A percentile compares a stretch with the other conserved stretches of the same genome.
Evolutionary conservation across 78 protist genomes (phyloP).

Genomic region (Protostelium mycophagum): DNA sequence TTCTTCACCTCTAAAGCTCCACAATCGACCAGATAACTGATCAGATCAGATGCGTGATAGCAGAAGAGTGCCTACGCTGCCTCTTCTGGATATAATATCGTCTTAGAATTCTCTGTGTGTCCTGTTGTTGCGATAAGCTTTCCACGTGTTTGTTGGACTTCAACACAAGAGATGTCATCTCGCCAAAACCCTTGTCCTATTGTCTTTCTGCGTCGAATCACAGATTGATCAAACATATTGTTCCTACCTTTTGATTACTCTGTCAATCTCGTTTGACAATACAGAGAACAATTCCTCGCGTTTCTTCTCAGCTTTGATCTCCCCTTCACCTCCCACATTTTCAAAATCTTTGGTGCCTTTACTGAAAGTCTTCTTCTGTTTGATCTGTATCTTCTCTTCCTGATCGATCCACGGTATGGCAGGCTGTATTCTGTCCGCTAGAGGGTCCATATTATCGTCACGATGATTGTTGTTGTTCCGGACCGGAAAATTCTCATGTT

Average conservation of each 20-base stretch:
- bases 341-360: background rate
- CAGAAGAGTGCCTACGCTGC: background rate
- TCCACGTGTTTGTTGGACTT: background rate
- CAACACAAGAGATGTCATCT: background rate
- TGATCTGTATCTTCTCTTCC: too few relatives aligned
- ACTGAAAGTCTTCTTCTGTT: background rate
- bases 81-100: background rate
- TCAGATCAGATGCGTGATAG: background rate
- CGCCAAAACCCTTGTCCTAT: background rate
- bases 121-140: background rate
- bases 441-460: too few relatives aligned
- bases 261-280: background rate
- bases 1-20: background rate
- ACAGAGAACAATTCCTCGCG: background rate
- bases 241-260: background rate
- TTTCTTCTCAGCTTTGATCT: background rate
- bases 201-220: background rate
- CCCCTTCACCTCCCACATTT: background rate
- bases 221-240: too few relatives aligned
- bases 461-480: too few relatives aligned
- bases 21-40: background rate
- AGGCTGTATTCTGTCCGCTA: too few relatives aligned
- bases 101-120: background rate
- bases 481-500: too few relatives aligned
- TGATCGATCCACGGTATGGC: too few relatives aligned